A percentile compares a stretch with the other conserved stretches of the same genome.
Conservation (phyloP, 306 rosid species). For the Lathyrus tuberosus region DNA sequence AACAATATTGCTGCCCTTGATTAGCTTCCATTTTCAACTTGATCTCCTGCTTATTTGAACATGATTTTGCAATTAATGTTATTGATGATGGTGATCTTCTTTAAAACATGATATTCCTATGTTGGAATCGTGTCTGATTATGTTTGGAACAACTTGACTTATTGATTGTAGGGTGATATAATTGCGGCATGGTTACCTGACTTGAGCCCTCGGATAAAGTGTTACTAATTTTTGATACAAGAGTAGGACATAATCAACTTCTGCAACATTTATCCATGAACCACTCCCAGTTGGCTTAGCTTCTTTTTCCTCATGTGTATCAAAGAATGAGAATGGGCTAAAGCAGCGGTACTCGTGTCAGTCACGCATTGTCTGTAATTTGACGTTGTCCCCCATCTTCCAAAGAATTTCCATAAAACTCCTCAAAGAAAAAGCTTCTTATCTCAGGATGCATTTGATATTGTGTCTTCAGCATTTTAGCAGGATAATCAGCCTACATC, state of each 20-base stretch:
- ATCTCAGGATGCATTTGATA: constrained; percentile 99
- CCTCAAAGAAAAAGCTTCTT: constrained; percentile 86
- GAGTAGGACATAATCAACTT: constrained; percentile 83
- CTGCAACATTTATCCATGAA: constrained; percentile 74
- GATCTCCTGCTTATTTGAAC: too few relatives aligned
- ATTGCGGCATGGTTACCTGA: constrained; percentile 79
- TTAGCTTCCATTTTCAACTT: too few relatives aligned
- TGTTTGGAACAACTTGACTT: constrained; percentile 80
- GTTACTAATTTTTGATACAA: constrained; percentile 74
- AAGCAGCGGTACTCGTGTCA: constrained; percentile 86
- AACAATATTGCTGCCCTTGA: too few relatives aligned
- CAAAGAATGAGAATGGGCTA: constrained; percentile 88
- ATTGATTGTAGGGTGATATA: constrained; percentile 82
- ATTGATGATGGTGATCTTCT: too few relatives aligned
- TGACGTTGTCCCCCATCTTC: constrained; percentile 71
- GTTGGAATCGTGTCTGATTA: too few relatives aligned
- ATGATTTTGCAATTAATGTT: too few relatives aligned
- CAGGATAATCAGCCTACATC: constrained; percentile 85
- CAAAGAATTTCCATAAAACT: constrained; percentile 78
- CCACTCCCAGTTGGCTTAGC: constrained; percentile 71
- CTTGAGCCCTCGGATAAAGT: constrained; percentile 65
- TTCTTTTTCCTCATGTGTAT: constrained; percentile 76
- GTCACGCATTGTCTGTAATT: constrained; percentile 56
- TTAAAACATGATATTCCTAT: too few relatives aligned
- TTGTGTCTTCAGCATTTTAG: constrained; percentile 92